Conservation (phyloP, 176 grass and related monocot genomes). For the Thinopyrum elongatum region DNA sequence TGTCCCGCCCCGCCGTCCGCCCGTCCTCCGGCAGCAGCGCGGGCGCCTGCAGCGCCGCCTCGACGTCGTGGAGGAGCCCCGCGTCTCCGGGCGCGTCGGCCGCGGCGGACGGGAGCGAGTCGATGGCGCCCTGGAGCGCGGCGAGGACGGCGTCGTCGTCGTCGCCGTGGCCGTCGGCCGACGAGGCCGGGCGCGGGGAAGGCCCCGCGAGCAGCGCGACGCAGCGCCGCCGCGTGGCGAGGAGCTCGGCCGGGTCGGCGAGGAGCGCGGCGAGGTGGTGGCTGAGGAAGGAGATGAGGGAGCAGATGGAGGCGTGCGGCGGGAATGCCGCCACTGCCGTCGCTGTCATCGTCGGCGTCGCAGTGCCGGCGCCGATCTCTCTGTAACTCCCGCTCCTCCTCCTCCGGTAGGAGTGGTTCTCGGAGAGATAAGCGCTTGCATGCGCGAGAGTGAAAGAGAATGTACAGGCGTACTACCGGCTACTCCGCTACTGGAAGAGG, state of each 20-base stretch:
- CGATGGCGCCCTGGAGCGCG: constrained; percentile 57
- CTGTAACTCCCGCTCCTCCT: neutral
- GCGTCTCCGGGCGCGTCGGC: neutral
- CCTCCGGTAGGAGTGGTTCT: neutral
- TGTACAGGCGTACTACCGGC: too few relatives aligned
- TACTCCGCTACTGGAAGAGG: too few relatives aligned
- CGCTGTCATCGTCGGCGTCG: constrained; percentile 27
- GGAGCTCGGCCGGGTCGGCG: constrained; percentile 37
- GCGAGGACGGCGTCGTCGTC: constrained; percentile 50
- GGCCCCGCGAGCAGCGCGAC: constrained; percentile 7
- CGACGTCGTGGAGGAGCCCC: constrained; percentile 28
- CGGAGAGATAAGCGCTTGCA: neutral
- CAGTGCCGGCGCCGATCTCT: neutral
- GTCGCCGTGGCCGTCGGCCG: neutral
- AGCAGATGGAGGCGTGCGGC: constrained; percentile 41
- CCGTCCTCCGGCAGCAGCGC: constrained; percentile 81
- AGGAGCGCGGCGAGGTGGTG: constrained; percentile 58
- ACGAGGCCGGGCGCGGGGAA: neutral
- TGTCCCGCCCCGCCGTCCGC: constrained; percentile 57
- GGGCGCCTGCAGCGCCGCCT: constrained; percentile 78
- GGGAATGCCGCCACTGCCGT: constrained; percentile 29
- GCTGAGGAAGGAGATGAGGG: constrained; percentile 56
- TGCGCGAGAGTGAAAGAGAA: neutral
- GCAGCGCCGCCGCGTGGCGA: constrained; percentile 31
- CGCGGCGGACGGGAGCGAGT: neutral